These are phyloP conservation scores for Dothistroma pini DNA, from an alignment of 2,329 filamentous ascomycete genomes.

Conservation along the genomic window DNA sequence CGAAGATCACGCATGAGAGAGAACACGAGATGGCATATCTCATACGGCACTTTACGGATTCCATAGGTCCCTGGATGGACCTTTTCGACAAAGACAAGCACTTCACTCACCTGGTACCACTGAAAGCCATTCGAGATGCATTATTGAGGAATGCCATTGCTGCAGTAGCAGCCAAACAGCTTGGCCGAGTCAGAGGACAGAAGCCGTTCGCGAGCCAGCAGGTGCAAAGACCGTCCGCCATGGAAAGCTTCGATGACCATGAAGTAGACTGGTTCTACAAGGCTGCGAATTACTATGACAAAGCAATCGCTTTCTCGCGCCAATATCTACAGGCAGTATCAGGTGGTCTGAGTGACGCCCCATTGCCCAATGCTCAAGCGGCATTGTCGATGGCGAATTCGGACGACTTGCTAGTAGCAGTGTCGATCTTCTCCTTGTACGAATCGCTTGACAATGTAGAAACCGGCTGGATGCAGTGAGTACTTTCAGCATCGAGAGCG, in stretches of 20 bases:
- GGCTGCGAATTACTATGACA: conserved; percentile 58
- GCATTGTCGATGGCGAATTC: conserved; percentile 40
- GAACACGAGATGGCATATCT: conserved; percentile 60
- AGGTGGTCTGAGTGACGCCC: conserved; percentile 25
- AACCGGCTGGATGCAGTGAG: conserved; percentile 50
- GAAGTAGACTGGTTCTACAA: conserved; percentile 58
- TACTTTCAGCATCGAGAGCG: neutral
- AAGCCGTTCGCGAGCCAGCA: conserved; percentile 51
- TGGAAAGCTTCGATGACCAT: conserved; percentile 51
- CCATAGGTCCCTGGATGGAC: conserved; percentile 58
- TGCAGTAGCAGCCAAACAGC: conserved; percentile 60
- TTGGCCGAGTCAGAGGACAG: conserved; percentile 52
- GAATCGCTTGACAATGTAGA: conserved; percentile 62
- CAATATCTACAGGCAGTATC: conserved; percentile 44
- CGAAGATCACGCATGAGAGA: conserved; percentile 33
- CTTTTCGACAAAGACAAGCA: conserved; percentile 55
- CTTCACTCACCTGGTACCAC: conserved; percentile 58
- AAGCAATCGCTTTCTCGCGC: conserved; percentile 42
- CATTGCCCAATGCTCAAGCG: conserved; percentile 22
- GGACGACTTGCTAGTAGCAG: conserved; percentile 61
- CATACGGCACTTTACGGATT: conserved; percentile 58
- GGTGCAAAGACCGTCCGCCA: conserved; percentile 47
- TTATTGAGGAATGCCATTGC: conserved; percentile 54
- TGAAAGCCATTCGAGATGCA: conserved; percentile 52
- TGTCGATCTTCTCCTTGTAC: conserved; percentile 63